These are phyloP conservation scores for Leptodontidium sp. DNA, from an alignment of 2,329 filamentous ascomycete species.

Conservation along the genomic window DNA sequence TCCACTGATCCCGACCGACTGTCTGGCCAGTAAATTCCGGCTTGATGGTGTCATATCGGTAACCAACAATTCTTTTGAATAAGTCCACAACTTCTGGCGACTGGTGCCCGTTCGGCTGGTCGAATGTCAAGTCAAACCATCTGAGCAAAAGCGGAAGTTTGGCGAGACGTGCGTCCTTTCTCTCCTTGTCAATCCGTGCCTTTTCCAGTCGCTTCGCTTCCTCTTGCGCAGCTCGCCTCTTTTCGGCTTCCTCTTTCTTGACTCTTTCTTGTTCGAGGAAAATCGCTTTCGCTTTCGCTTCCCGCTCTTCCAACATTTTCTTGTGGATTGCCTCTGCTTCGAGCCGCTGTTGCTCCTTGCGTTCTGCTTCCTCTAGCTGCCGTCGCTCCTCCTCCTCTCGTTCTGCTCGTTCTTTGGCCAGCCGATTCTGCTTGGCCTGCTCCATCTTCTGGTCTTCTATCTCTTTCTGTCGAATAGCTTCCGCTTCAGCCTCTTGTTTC, in stretches of 20 bases:
- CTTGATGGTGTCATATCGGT: slow-evolving; percentile 70
- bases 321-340: slow-evolving; percentile 40
- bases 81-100: slow-evolving; percentile 58
- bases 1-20: slow-evolving; percentile 70
- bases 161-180: slow-evolving; percentile 61
- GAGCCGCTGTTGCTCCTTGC: slow-evolving; percentile 39
- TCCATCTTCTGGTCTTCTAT: slow-evolving; percentile 47
- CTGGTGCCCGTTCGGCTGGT: slow-evolving; percentile 60
- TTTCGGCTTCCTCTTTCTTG: slow-evolving; percentile 50
- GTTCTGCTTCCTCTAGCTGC: slow-evolving; percentile 42
- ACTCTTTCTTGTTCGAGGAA: slow-evolving; percentile 46
- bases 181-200: slow-evolving; percentile 58
- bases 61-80: slow-evolving; percentile 65
- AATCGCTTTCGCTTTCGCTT: slow-evolving; percentile 37
- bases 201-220: slow-evolving; percentile 59
- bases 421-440: slow-evolving; percentile 38
- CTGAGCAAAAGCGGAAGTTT: slow-evolving; percentile 67
- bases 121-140: slow-evolving; percentile 67
- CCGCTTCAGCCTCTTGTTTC: slow-evolving; percentile 25
- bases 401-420: slow-evolving; percentile 40
- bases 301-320: slow-evolving; percentile 44
- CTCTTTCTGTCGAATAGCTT: slow-evolving; percentile 34
- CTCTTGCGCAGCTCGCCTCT: slow-evolving; percentile 41
- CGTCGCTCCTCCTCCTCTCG: slow-evolving; percentile 49
- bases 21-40: slow-evolving; percentile 59